Evolutionary conservation across 179 eudicot species (phyloP), one percentile per base, ranked within the genome.

Genomic region (Spinacia oleracea): DNA sequence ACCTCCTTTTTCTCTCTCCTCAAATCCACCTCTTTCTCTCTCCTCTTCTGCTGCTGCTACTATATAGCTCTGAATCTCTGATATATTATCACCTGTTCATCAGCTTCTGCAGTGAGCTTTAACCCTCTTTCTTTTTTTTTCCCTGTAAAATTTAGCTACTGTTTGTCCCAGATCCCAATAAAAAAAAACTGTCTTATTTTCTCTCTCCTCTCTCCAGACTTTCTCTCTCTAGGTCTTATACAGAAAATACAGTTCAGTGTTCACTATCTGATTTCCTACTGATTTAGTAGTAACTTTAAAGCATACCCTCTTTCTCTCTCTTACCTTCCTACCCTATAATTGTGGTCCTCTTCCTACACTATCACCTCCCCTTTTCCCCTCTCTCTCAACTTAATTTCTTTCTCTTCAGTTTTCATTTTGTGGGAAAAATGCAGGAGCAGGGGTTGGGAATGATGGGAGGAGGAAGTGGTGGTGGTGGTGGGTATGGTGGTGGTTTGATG

Each of bases 361-460:
- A 12, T 35, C 50, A 25, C 27, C 4, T 25, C 8, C 4, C 16
- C 7, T 59, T 60, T 59, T 3, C 40, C 34, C 42, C 45, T 42
- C n/a, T 43, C n/a, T 18, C 40, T 11, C 68, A 2, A 38, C 11
- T 20, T 18, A 9, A 25, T 18, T 31, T 4, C 70, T 34, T 43
- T 23, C 27, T 43, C n/a, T 12, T 21, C 9, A 4, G 15, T 35
- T 50, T 55, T 58, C 9, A 8, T 8, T 21, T 58, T 14, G 12
- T 25, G 10, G 50, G 32, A 42, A 34, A 82, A 80, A 83, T 83
- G 86, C 83, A 83, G 31, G 83, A 83, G 27, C 97, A 91, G 70
- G 89, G 91, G n/a, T 38, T 90, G 14, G 84, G 84, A 55, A 86
- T 87, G 86, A 84, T 88, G 90, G 89, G 82, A 1, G 81, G 34